phyloP scores from a whole-genome alignment of 805 yeast genomes.

The Ogataea methylovora region DNA sequence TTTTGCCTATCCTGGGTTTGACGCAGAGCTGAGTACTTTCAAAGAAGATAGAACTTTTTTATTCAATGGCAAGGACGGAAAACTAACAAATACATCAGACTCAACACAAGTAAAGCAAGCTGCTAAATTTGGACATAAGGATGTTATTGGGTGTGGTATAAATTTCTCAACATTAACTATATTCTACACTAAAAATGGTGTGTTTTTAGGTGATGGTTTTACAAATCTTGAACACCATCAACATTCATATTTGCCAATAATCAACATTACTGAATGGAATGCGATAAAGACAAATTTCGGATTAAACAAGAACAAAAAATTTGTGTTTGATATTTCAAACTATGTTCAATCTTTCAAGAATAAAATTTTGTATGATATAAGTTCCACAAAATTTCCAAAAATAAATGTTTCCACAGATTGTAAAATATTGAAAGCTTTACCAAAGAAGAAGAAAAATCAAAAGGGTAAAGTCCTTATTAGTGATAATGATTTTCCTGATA shows the following conservation, averaged over 20 bases:
- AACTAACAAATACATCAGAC: slow-evolving; percentile 27
- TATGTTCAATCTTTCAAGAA: slow-evolving; percentile 35
- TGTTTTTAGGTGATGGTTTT: slow-evolving; percentile 49
- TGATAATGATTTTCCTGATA: slow-evolving; percentile 14
- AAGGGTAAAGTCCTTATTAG: slow-evolving; percentile 3
- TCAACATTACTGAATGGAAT: slow-evolving; percentile 38
- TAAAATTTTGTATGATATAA: slow-evolving; percentile 13
- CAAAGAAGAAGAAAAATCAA: background rate
- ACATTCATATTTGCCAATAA: slow-evolving; percentile 35
- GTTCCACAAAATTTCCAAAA: slow-evolving; percentile 7
- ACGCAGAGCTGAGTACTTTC: slow-evolving; percentile 24
- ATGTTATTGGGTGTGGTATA: slow-evolving; percentile 78
- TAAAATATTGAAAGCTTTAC: background rate
- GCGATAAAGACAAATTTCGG: slow-evolving; percentile 49
- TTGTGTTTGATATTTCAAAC: slow-evolving; percentile 41
- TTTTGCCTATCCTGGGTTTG: slow-evolving; percentile 26
- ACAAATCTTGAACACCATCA: slow-evolving; percentile 26
- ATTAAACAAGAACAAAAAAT: slow-evolving; percentile 24
- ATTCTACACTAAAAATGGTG: slow-evolving; percentile 80
- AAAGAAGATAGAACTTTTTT: slow-evolving; percentile 47
- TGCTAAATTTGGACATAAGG: slow-evolving; percentile 45
- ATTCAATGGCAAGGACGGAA: slow-evolving; percentile 46
- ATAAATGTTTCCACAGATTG: slow-evolving; percentile 10
- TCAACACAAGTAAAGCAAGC: slow-evolving; percentile 30
- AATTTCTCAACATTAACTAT: slow-evolving; percentile 56